A percentile compares a stretch with the other conserved stretches of the same genome.
Conservation (phyloP, 2,329 filamentous ascomycete genomes). For the Talaromyces piceae region DNA sequence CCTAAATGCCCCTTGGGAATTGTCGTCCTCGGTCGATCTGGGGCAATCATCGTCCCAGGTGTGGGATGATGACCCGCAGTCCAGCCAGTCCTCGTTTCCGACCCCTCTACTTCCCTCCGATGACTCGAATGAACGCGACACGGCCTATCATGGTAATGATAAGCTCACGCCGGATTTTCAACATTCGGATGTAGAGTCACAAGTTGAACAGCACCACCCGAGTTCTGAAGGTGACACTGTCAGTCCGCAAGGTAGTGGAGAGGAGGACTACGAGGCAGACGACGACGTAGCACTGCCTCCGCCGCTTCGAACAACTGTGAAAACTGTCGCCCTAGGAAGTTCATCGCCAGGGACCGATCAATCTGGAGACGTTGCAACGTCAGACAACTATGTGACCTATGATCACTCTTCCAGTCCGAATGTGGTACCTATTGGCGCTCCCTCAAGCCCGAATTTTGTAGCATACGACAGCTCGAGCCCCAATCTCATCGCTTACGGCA, state of each 20-base stretch:
- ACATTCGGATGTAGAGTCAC: not conserved
- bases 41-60: constrained; percentile 30
- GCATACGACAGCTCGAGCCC: constrained; percentile 32
- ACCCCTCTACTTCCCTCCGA: constrained; percentile 15
- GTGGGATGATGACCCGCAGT: constrained; percentile 32
- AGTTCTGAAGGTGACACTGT: not conserved
- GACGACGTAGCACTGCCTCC: constrained; percentile 20
- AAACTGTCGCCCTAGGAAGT: constrained; percentile 26
- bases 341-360: constrained; percentile 17
- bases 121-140: constrained; percentile 2
- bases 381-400: constrained; percentile 10
- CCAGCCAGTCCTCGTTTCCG: constrained; percentile 31
- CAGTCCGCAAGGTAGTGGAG: not conserved
- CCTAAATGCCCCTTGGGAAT: constrained; percentile 24
- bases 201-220: not conserved
- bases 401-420: constrained; percentile 34
- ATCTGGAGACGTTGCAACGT: constrained; percentile 2
- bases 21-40: constrained; percentile 30
- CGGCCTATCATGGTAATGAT: not conserved
- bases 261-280: constrained; percentile 12
- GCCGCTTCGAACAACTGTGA: constrained; percentile 28
- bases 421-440: constrained; percentile 29
- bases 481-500: constrained; percentile 27
- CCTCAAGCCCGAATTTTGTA: constrained; percentile 36
- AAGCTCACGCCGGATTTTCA: not conserved